phyloP scores from a whole-genome alignment of 2,329 filamentous ascomycete genomes.

The Penicillium thymicola region DNA sequence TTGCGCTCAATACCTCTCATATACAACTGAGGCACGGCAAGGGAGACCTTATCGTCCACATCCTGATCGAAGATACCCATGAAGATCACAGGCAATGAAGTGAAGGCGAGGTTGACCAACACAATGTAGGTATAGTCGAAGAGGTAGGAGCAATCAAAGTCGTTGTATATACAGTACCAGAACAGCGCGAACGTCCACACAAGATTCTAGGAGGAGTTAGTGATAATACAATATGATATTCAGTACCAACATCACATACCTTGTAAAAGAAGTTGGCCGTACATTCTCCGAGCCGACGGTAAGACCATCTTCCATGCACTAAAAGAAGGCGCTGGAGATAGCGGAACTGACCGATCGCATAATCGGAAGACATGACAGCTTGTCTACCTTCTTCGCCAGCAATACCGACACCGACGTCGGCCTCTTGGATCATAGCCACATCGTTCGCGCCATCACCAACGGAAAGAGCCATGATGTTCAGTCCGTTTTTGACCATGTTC shows the following conservation, averaged over 20 bases:
- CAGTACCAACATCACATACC: conserved; percentile 41
- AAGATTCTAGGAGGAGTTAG: conserved; percentile 63
- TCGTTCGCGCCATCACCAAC: conserved; percentile 94
- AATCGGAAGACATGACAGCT: conserved; percentile 94
- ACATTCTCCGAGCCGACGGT: conserved; percentile 83
- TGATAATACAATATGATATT: not conserved
- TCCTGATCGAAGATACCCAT: conserved; percentile 98
- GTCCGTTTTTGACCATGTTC: conserved; percentile 85
- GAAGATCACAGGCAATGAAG: conserved; percentile 87
- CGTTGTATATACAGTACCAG: conserved; percentile 95
- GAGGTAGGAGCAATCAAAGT: conserved; percentile 94
- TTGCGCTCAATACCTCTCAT: conserved; percentile 90
- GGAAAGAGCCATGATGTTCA: conserved; percentile 94
- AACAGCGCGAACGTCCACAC: conserved; percentile 96
- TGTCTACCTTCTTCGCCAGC: conserved; percentile 89
- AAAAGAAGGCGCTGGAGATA: conserved; percentile 81
- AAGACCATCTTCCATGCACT: conserved; percentile 95
- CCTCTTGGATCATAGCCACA: conserved; percentile 96
- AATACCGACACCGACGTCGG: conserved; percentile 94
- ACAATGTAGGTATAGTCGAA: conserved; percentile 98
- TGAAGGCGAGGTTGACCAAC: conserved; percentile 95
- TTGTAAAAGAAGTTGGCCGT: conserved; percentile 99
- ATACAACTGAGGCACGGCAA: conserved; percentile 93
- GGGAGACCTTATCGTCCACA: conserved; percentile 86
- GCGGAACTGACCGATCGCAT: conserved; percentile 90